Evolutionary conservation across 371 early-diverging fungal genomes (phyloP), one percentile per base, ranked within the genome.

Genomic region (Saksenaea vasiformis): DNA sequence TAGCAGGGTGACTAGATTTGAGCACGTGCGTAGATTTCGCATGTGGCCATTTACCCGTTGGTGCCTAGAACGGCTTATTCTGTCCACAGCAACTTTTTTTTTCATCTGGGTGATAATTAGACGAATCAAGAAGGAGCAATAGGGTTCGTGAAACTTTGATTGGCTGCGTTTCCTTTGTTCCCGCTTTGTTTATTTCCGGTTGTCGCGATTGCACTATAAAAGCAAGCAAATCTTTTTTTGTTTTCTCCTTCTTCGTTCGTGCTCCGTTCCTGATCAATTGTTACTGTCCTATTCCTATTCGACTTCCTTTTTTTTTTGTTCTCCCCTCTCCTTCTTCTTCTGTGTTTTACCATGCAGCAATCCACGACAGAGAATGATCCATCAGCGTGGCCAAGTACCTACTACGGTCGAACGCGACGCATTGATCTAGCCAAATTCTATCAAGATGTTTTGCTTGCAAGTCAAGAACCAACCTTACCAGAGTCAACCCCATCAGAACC

Each of bases 391-490:
- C 58, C 58, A 15, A 38, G 43, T 28, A 28, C 22, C 14, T 41
- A 41, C 34, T 43, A 41, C 13, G 43, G 43, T 1, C n/a, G 19
- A 27, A 44, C 43, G 43, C 60, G 43, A 39, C 51, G 61, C 35
- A 51, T 61, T 22, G 61, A 51, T 22, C 36, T 61, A 8, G 61
- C 61, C 36, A 51, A 61, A 35, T 47, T 61, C 37, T 61, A 61
- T 54, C 61, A 61, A 11, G 54, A 54, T 54, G 36, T 61, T 13
- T 41, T 68, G 27, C 8, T 60, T 1, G 51, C 58, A 53, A 43
- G 60, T 58, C 47, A 47, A 10, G 22, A 47, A 22, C 27, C n/a
- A 22, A n/a, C n/a, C n/a, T n/a, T n/a, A n/a, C n/a, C n/a, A n/a
- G n/a, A n/a, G n/a, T 10, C 26, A 47, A 22, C 17, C 31, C 31